phyloP scores from a whole-genome alignment of 2,329 filamentous ascomycete genomes.

The Immersiporthe knoxdaviesiana region DNA sequence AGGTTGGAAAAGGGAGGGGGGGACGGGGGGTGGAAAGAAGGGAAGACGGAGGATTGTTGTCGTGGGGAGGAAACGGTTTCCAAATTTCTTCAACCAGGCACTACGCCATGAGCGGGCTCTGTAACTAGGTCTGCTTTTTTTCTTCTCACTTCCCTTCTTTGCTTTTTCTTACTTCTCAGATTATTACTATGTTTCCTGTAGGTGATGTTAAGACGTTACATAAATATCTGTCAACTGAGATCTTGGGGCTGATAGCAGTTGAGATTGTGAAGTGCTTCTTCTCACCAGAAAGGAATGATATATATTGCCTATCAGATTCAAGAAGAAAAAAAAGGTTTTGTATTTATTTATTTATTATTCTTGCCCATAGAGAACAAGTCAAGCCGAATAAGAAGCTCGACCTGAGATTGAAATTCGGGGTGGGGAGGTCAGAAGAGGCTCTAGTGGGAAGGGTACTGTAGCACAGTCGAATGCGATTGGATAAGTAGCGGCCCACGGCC shows the following conservation, averaged over 20 bases:
- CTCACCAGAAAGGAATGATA: neutral
- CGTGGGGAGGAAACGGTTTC: neutral
- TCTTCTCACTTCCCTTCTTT: neutral
- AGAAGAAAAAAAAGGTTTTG: too few species aligned
- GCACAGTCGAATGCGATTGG: too few species aligned
- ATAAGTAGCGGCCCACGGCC: too few species aligned
- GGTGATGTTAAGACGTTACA: neutral
- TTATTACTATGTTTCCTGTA: neutral
- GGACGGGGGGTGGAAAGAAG: neutral
- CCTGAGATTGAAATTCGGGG: too few species aligned
- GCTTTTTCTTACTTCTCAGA: neutral
- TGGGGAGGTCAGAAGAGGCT: too few species aligned
- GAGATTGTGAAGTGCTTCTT: neutral
- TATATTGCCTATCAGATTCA: neutral
- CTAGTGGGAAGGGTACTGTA: too few species aligned
- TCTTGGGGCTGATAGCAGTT: neutral
- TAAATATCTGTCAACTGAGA: neutral
- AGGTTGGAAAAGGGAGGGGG: neutral
- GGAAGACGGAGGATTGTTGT: neutral
- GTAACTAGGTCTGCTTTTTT: conserved; percentile 1
- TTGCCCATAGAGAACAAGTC: too few species aligned
- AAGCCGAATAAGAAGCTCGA: too few species aligned
- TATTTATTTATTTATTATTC: too few species aligned
- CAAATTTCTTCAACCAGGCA: conserved; percentile 2
- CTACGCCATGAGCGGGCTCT: neutral